A percentile compares a stretch with the other conserved stretches of the same genome.
Conservation (phyloP, 1,139 yeast genomes). For the Saccharomyces hybrid region DNA sequence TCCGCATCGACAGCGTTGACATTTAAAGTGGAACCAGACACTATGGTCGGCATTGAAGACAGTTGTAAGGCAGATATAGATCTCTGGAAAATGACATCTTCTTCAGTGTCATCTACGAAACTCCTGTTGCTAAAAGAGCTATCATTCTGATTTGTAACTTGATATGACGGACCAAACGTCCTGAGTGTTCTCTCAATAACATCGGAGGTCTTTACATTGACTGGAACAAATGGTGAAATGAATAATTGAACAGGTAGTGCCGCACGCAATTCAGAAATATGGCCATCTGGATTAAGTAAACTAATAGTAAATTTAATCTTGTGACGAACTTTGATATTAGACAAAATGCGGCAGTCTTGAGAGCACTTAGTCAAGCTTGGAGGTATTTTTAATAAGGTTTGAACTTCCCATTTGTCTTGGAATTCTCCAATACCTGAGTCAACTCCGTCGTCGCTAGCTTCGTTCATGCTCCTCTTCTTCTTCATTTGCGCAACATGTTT, state of each 20-base stretch:
- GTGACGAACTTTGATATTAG: conserved; percentile 52
- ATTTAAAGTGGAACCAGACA: background rate
- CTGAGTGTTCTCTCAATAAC: conserved; percentile 8
- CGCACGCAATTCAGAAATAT: conserved; percentile 61
- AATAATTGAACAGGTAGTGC: conserved; percentile 57
- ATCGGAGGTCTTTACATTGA: conserved; percentile 45
- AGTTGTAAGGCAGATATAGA: conserved; percentile 26
- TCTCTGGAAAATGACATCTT: conserved; percentile 30
- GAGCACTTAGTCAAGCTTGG: conserved; percentile 67
- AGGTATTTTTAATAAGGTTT: conserved; percentile 56
- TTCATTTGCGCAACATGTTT: conserved; percentile 17
- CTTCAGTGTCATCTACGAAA: conserved; percentile 7
- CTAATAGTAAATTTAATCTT: conserved; percentile 52
- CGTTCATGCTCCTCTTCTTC: conserved; percentile 1
- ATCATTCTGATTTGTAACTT: conserved; percentile 4
- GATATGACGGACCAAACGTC: conserved; percentile 6
- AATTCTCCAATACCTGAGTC: conserved; percentile 9
- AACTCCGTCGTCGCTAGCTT: conserved; percentile 1
- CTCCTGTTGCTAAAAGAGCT: conserved; percentile 2
- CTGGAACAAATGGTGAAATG: conserved; percentile 71
- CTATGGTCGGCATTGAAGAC: conserved; percentile 4
- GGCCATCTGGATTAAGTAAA: conserved; percentile 54
- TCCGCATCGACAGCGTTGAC: background rate
- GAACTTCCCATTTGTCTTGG: conserved; percentile 73
- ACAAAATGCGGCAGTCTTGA: conserved; percentile 71